Evolutionary conservation across 2,329 filamentous ascomycete species (phyloP), one percentile per base, ranked within the genome.

Genomic region (Scedosporium boydii): DNA sequence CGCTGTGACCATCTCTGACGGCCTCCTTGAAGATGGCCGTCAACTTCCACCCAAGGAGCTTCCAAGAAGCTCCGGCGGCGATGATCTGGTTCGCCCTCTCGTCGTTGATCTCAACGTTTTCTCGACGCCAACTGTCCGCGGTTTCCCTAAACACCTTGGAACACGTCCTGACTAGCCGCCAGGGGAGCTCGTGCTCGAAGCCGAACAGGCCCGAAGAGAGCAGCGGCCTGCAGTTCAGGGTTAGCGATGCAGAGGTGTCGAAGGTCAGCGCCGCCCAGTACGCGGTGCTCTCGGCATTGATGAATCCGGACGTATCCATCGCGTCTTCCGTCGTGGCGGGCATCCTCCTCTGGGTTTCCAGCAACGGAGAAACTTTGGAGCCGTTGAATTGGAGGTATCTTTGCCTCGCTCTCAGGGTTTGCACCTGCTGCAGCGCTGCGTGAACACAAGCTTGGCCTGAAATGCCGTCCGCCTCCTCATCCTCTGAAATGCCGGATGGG

Each of bases 211-310:
- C 75, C 1, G 75, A 76, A 0, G 75, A 76, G 3, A 77, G 69
- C 1, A 75, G 63, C 0, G 76, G 71, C 6, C 74, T 69, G 6
- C 72, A 74, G 29, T 77, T 77, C n/a, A 77, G 68, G 0, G 74
- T 77, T 3, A 78, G 62, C 1, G 75, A 76, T 0, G 72, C 72
- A 0, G 74, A 77, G 0, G 76, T 78, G 44, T 78, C 76, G 34
- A 76, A 77, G 0, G 73, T 76, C 6, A 78, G 62, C 2, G 75
- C 76, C 0, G 73, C 73, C 75, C 75, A 78, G 62, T 77, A 77
- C 0, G 71, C 73, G 10, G 70, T 74, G 60, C 71, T 76, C 64
- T 78, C 76, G 1, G 72, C 68, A 5, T 69, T 69, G 6, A 78
- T 69, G 48, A 75, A 77, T 21, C 69, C 68, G 0, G 70, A 68